Conservation (phyloP, 257 asterid species). For the Galeopsis tetrahit region DNA sequence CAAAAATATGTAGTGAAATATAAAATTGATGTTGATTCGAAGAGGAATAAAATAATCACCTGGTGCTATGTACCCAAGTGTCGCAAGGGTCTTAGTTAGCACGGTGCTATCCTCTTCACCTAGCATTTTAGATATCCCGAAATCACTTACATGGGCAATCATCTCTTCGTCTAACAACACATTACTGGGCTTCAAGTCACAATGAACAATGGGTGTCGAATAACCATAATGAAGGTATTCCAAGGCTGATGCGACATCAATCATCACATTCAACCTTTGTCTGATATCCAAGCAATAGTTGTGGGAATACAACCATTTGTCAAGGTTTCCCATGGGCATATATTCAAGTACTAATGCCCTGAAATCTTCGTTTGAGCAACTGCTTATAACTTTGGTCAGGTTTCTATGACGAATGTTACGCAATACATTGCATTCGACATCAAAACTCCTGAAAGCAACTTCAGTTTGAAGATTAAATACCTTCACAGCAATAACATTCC, state of each 20-base stretch:
- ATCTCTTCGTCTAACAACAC: constrained; percentile 26
- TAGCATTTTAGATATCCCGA: constrained; percentile 13
- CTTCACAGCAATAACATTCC: not conserved
- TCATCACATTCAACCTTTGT: constrained; percentile 19
- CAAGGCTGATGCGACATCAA: constrained; percentile 11
- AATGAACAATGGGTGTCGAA: constrained; percentile 7
- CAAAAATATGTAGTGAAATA: no score
- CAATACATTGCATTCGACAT: not conserved
- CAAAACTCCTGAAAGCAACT: not conserved
- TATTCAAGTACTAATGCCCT: constrained; percentile 8
- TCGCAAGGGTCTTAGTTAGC: constrained; percentile 3
- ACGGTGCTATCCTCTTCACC: not conserved
- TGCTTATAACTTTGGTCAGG: not conserved
- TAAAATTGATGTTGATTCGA: no score
- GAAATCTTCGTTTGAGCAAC: no score
- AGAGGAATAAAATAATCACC: not conserved
- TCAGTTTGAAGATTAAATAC: not conserved
- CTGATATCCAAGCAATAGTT: not conserved
- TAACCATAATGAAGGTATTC: constrained; percentile 19
- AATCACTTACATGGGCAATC: constrained; percentile 17
- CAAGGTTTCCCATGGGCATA: constrained; percentile 19
- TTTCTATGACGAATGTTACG: constrained; percentile 12
- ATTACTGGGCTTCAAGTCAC: constrained; percentile 21
- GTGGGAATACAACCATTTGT: constrained; percentile 18
- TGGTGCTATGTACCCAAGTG: constrained; percentile 17